Evolutionary conservation across 257 asterid species (phyloP).

Genomic region (Solanum etuberosum): DNA sequence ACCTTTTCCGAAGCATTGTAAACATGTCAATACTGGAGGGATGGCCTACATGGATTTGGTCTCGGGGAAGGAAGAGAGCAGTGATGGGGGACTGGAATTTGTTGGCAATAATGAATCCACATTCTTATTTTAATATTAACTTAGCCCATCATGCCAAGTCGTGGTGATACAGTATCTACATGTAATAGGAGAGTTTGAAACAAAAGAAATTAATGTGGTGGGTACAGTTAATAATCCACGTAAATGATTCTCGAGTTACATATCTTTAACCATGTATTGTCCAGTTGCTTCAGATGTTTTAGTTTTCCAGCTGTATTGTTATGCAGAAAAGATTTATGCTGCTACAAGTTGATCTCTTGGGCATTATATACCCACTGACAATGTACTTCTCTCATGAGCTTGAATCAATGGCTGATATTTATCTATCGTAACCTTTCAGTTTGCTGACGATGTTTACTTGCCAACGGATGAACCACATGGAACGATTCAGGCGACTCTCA

Average conservation of each 20-base stretch:
- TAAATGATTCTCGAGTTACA: not conserved
- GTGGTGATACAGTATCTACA: not conserved
- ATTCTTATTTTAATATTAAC: not conserved
- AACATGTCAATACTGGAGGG: not conserved
- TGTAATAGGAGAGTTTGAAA: not conserved
- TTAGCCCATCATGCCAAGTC: not conserved
- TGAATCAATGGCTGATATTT: not conserved
- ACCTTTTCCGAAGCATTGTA: not conserved
- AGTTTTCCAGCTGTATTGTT: not conserved
- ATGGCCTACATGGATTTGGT: not conserved
- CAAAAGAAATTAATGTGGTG: not conserved
- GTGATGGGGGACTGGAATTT: not conserved
- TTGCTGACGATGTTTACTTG: slow-evolving; percentile 75
- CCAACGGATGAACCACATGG: slow-evolving; percentile 98
- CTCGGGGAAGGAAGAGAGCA: not conserved
- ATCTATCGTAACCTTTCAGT: slow-evolving; percentile 26
- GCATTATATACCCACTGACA: not conserved
- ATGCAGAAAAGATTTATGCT: not conserved
- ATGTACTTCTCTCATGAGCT: not conserved
- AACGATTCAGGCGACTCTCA: slow-evolving; percentile 74
- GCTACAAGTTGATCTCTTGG: not conserved
- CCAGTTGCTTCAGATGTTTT: not conserved
- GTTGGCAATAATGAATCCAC: not conserved
- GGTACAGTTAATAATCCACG: not conserved
- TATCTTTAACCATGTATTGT: not conserved